A percentile compares a stretch with the other conserved stretches of the same genome.
phyloP scores from a whole-genome alignment of 129 eudicot genomes.

The Centella asiatica region DNA sequence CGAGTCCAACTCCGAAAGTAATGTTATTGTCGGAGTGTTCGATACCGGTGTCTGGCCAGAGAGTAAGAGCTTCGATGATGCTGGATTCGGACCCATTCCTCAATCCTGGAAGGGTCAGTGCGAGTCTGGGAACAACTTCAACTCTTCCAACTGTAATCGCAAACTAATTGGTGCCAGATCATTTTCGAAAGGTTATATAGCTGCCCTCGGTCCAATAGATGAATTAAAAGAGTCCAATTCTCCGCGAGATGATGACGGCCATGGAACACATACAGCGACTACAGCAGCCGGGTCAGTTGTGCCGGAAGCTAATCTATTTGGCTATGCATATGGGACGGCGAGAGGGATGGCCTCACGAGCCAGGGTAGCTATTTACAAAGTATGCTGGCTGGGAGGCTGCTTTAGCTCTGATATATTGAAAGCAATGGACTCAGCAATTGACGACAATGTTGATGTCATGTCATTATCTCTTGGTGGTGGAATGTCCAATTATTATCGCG shows the following conservation, averaged over 20 bases:
- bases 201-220: constrained; percentile 66
- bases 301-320: constrained; percentile 61
- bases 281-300: constrained; percentile 80
- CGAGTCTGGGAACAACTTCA: constrained; percentile 58
- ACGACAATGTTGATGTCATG: constrained; percentile 66
- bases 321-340: constrained; percentile 78
- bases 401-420: constrained; percentile 87
- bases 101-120: constrained; percentile 75
- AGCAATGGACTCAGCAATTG: constrained; percentile 71
- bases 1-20: constrained; percentile 32
- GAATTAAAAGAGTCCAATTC: constrained; percentile 68
- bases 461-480: constrained; percentile 91
- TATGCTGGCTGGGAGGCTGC: constrained; percentile 90
- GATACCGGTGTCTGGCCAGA: constrained; percentile 99
- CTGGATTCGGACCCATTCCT: constrained; percentile 78
- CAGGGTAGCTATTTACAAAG: constrained; percentile 75
- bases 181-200: constrained; percentile 64
- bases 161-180: constrained; percentile 81
- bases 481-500: constrained; percentile 68
- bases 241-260: constrained; percentile 95
- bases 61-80: constrained; percentile 73
- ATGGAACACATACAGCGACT: constrained; percentile 88
- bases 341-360: constrained; percentile 90
- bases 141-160: constrained; percentile 47
- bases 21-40: constrained; percentile 62